A percentile compares a stretch with the other conserved stretches of the same genome.
These are phyloP conservation scores for Penicillium crystallinum DNA, from an alignment of 495 filamentous ascomycete genomes.

Conservation along the genomic window DNA sequence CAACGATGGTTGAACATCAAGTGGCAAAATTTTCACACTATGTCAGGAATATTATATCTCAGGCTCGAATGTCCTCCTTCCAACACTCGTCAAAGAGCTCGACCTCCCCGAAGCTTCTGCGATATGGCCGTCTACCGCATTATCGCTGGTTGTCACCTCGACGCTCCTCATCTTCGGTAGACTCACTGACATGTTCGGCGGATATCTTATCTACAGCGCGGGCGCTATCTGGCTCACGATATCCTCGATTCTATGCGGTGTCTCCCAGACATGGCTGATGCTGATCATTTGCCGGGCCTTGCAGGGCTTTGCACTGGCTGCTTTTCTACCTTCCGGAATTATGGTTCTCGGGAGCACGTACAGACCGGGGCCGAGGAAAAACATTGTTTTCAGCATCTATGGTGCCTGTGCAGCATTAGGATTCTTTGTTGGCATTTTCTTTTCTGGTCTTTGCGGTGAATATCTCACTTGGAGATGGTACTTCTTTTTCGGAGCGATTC, in stretches of 20 bases:
- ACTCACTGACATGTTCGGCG: constrained; percentile 72
- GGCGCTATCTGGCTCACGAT: constrained; percentile 68
- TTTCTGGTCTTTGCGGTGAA: constrained; percentile 65
- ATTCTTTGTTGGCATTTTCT: constrained; percentile 78
- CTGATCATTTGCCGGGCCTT: constrained; percentile 72
- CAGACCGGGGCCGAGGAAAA: constrained; percentile 79
- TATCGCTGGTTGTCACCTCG: constrained; percentile 66
- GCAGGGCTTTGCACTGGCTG: constrained; percentile 73
- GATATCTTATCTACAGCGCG: constrained; percentile 61
- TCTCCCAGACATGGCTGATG: constrained; percentile 64
- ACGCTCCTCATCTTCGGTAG: constrained; percentile 77
- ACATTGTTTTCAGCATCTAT: constrained; percentile 76
- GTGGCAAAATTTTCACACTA: background rate
- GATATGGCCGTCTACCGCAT: constrained; percentile 77
- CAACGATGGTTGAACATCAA: background rate
- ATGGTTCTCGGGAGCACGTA: constrained; percentile 79
- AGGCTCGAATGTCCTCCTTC: constrained; percentile 79
- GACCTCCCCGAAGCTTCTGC: constrained; percentile 57
- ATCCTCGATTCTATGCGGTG: constrained; percentile 69
- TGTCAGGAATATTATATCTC: constrained; percentile 74
- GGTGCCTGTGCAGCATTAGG: constrained; percentile 72
- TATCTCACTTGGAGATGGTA: constrained; percentile 69
- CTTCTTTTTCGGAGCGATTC: constrained; percentile 67
- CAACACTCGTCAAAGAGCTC: constrained; percentile 57
- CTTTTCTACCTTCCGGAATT: constrained; percentile 70